Base-by-base conservation (phyloP, 345 rosid genomes). In the Abelmoschus esculentus region DNA sequence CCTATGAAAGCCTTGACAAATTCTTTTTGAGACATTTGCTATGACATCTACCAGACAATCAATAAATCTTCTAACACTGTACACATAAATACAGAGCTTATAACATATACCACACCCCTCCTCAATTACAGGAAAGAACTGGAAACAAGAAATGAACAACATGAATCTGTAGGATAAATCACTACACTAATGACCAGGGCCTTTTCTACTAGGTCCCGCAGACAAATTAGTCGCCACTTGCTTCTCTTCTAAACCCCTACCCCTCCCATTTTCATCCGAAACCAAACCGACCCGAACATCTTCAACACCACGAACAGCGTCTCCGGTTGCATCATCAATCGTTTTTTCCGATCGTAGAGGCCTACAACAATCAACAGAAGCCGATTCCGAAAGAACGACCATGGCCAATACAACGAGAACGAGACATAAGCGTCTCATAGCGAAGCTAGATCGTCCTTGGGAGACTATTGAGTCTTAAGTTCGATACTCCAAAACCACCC, bases 161-260 rank as follows among this genome's bases (percentile, higher is more conserved):
- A 66, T 49, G 70, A 46, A 46, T 28, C 56, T n/a, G 7, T 14
- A 28, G 38, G 19, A 15, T 40, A 58, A 40, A 70, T 34, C 12
- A 14, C 73, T 74, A 84, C 12, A 14, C 73, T 74, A 84, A 58
- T 86, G 91, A 32, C 91, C 91, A 26, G 86, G 54, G 44, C 91
- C 91, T 81, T 77, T 83, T 78, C 83, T 54, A 81, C 87, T 86
- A 19, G 88, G 91, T 53, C 91, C 91, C 6, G 91, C 61, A 58
- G 83, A 64, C 85, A 72, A 4, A 69, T 52, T 15, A 19, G 74
- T 61, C n/a, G 69, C 61, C 17, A 29, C 81, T 57, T 53, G 1
- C 61, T 34, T 6, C n/a, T 46, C 60, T 32, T 15, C 40, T n/a
- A 44, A 70, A 58, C 10, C 60, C 38, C 49, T 60, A 64, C 59